Conservation (phyloP, 495 filamentous ascomycete species). For the Daldinia vernicosa region DNA sequence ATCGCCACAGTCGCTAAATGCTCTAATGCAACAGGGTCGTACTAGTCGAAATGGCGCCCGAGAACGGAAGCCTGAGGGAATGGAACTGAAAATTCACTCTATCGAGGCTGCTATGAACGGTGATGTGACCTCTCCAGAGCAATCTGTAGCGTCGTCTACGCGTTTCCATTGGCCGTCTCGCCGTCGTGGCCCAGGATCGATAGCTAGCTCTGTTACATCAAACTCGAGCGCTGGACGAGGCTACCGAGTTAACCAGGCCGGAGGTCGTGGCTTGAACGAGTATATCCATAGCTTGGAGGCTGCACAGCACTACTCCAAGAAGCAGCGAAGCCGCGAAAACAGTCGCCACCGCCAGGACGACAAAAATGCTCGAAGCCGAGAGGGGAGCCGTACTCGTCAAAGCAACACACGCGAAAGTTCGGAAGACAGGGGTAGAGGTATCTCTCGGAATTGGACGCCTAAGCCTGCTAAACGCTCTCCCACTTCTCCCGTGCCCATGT, state of each 20-base stretch:
- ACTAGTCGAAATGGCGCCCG: conserved; percentile 74
- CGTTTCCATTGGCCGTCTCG: conserved; percentile 58
- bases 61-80: conserved; percentile 80
- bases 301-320: conserved; percentile 69
- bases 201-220: conserved; percentile 57
- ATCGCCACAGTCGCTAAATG: conserved; percentile 54
- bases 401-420: conserved; percentile 67
- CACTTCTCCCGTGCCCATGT: conserved; percentile 91
- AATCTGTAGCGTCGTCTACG: conserved; percentile 55
- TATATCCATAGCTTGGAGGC: conserved; percentile 89
- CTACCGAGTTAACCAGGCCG: conserved; percentile 52
- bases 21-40: conserved; percentile 64
- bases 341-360: conserved; percentile 66
- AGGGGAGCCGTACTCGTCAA: conserved; percentile 61
- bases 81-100: conserved; percentile 76
- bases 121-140: conserved; percentile 61
- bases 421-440: conserved; percentile 71
- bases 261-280: conserved; percentile 76
- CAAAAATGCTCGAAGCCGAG: conserved; percentile 55
- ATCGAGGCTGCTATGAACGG: conserved; percentile 62
- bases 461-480: conserved; percentile 85
- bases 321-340: conserved; percentile 60
- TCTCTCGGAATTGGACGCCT: conserved; percentile 71
- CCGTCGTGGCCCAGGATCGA: conserved; percentile 57
- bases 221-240: conserved; percentile 52